A percentile compares a stretch with the other conserved stretches of the same genome.
Evolutionary conservation across 2,329 filamentous ascomycete species (phyloP).

Genomic region (Grosmannia penicillata): DNA sequence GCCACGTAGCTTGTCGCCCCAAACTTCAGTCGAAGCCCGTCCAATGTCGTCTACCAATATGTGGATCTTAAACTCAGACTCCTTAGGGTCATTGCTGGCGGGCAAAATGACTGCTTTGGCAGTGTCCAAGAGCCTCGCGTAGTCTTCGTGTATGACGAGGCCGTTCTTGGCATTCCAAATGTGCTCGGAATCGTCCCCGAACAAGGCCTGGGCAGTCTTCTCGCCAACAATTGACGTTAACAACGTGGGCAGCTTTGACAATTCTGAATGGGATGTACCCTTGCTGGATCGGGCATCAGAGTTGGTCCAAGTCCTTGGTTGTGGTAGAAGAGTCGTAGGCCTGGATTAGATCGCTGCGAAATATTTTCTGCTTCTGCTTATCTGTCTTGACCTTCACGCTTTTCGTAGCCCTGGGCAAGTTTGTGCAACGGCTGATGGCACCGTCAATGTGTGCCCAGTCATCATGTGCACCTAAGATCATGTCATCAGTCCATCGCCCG

Average conservation of each 20-base stretch:
- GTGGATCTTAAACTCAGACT: not conserved
- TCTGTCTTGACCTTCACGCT: too few species aligned
- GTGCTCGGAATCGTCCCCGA: not conserved
- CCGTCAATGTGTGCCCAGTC: too few species aligned
- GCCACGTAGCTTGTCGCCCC: not conserved
- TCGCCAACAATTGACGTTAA: not conserved
- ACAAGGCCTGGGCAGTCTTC: not conserved
- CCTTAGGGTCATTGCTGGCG: not conserved
- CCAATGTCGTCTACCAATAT: conserved; percentile 1
- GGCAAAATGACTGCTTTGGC: conserved; percentile 1
- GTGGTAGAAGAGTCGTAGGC: not conserved
- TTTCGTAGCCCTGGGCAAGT: too few species aligned
- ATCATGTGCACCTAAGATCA: too few species aligned
- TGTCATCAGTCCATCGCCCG: too few species aligned
- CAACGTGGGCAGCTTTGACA: not conserved
- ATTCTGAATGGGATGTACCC: not conserved
- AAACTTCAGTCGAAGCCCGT: too few species aligned
- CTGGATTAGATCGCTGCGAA: too few species aligned
- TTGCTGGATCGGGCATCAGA: not conserved
- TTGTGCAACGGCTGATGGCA: too few species aligned
- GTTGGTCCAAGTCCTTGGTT: not conserved
- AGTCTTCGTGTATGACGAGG: not conserved
- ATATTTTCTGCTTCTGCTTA: too few species aligned
- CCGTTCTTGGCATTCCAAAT: conserved; percentile 1
- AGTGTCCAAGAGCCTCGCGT: not conserved